Percentiles rank a stretch among this genome's conserved stretches.
phyloP scores from a whole-genome alignment of 2,329 filamentous ascomycete species.

The Aureobasidium uvarum region DNA sequence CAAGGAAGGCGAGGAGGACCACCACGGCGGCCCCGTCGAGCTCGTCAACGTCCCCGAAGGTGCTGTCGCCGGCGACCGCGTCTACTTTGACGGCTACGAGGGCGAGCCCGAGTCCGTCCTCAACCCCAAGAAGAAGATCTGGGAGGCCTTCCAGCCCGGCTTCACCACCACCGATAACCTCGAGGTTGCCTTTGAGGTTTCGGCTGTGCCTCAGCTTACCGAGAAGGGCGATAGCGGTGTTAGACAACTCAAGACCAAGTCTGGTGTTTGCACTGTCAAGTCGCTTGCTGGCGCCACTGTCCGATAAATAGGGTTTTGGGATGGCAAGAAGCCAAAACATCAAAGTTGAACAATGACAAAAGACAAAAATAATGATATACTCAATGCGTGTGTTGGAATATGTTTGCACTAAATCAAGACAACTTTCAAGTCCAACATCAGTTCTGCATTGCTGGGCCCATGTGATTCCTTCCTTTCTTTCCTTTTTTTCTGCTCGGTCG shows the following conservation, averaged over 20 bases:
- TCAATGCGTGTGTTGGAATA: no score
- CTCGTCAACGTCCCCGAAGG: slow-evolving; percentile 79
- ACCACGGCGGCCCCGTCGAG: slow-evolving; percentile 89
- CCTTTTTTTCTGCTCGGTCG: no score
- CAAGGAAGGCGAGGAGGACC: slow-evolving; percentile 76
- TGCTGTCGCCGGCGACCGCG: slow-evolving; percentile 77
- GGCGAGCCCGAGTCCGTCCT: slow-evolving; percentile 89
- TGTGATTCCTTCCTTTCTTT: no score
- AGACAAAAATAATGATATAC: no score
- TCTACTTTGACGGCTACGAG: slow-evolving; percentile 92
- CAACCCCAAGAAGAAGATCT: slow-evolving; percentile 99
- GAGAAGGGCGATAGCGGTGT: slow-evolving; percentile 57
- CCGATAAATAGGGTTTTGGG: slow-evolving; percentile 58
- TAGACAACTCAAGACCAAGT: slow-evolving; percentile 70
- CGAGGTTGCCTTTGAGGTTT: slow-evolving; percentile 84
- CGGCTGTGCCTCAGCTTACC: slow-evolving; percentile 70
- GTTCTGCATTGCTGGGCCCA: no score
- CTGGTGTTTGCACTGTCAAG: slow-evolving; percentile 79
- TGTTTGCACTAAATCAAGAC: no score
- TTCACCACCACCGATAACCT: slow-evolving; percentile 83
- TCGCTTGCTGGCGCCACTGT: slow-evolving; percentile 77
- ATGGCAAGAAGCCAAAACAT: no score
- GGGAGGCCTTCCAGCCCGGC: slow-evolving; percentile 94
- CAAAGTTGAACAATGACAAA: no score
- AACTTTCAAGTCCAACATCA: no score